Evolutionary conservation across 345 rosid genomes (phyloP), one percentile per base, ranked within the genome.

Genomic region (Pistacia integerrima): DNA sequence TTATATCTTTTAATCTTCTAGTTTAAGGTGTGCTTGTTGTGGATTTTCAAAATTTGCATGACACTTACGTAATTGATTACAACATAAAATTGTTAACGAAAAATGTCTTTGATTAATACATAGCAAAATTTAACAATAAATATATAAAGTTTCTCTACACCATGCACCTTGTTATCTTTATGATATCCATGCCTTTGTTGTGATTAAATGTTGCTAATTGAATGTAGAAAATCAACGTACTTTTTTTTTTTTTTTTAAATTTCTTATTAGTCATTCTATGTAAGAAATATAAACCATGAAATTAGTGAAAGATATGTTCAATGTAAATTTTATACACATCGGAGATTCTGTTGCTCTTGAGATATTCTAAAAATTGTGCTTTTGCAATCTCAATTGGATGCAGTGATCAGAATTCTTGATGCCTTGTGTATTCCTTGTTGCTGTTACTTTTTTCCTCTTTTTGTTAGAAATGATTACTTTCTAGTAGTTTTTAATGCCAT

Each of bases 381-480:
- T 17, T 18, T 18, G 14, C 22, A 6, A 11, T 66, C 54, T 66
- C 51, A 41, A 20, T 14, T 18, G 16, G 52, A 14, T 66, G 69
- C 14, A 41, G 69, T 41, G 44, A 6, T 41, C 54, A 66, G 5
- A 41, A n/a, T 38, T 44, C 14, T 28, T 18, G 25, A 30, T 41
- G 46, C 46, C 6, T 17, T 59, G 18, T 79, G 69, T 35, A 49
- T 58, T 67, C 74, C 55, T 46, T 49, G 48, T 46, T 64, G 69
- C 69, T 35, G 13, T 56, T 51, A 28, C 13, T 13, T 28, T 76
- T 18, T 46, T 36, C 4, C 28, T 60, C 52, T 63, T 11, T 56
- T 77, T 70, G 62, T 28, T 70, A 12, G 66, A 25, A 5, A 44
- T 25, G 57, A 52, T 66, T 16, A 22, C 46, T 33, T 57, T 22